phyloP scores from a whole-genome alignment of 257 asterid species.

The Primulina huaijiensis region DNA sequence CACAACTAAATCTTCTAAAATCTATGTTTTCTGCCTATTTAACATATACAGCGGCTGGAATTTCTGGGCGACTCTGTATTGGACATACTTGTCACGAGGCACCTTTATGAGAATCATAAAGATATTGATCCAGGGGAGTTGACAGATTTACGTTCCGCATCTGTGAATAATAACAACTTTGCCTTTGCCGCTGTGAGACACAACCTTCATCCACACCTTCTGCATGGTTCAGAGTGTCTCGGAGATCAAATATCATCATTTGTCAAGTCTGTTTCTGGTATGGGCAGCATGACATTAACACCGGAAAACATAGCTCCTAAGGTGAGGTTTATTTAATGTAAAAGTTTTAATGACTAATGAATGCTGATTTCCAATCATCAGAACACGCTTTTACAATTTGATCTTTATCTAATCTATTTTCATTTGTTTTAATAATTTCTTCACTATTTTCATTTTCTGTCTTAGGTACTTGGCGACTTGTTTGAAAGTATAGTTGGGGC shows the following conservation, averaged over 20 bases:
- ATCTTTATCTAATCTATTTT: not conserved
- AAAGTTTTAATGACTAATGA: not conserved
- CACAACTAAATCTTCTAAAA: not conserved
- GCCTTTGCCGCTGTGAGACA: slow-evolving; percentile 74
- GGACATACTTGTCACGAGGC: slow-evolving; percentile 74
- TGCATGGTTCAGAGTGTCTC: slow-evolving; percentile 47
- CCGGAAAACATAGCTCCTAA: slow-evolving; percentile 73
- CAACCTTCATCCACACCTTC: slow-evolving; percentile 74
- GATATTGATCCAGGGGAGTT: slow-evolving; percentile 86
- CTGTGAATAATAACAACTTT: slow-evolving; percentile 81
- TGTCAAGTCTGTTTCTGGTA: slow-evolving; percentile 43
- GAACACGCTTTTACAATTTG: not conserved
- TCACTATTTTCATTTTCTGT: not conserved
- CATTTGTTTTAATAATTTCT: not conserved
- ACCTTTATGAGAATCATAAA: slow-evolving; percentile 66
- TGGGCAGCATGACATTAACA: slow-evolving; percentile 37
- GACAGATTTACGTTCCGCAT: slow-evolving; percentile 90
- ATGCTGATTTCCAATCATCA: not conserved
- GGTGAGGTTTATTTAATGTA: slow-evolving; percentile 35
- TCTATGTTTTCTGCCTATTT: slow-evolving; percentile 12
- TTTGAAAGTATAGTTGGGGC: slow-evolving; percentile 96
- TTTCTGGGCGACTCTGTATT: slow-evolving; percentile 94
- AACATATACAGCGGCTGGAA: slow-evolving; percentile 77
- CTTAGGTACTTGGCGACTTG: slow-evolving; percentile 91
- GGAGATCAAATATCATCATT: slow-evolving; percentile 54